Evolutionary conservation across 2,329 filamentous ascomycete genomes (phyloP).

Genomic region (Canariomyces notabilis): DNA sequence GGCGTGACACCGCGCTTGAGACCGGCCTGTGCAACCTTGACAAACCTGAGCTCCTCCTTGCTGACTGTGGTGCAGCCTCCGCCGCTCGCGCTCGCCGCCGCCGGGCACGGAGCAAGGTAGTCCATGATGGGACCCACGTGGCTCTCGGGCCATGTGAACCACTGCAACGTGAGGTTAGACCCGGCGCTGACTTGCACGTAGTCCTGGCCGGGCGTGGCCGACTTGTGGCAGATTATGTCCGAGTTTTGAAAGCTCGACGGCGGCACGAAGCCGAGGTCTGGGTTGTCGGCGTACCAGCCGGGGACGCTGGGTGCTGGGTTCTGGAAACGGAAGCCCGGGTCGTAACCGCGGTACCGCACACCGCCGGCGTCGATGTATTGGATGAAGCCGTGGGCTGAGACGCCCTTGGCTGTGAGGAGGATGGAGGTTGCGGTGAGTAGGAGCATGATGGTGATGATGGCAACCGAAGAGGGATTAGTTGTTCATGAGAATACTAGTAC

Average conservation of each 20-base stretch:
- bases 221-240: conserved; percentile 37
- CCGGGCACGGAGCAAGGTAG: conserved; percentile 34
- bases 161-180: conserved; percentile 34
- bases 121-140: conserved; percentile 37
- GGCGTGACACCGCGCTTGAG: conserved; percentile 22
- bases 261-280: conserved; percentile 40
- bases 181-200: conserved; percentile 33
- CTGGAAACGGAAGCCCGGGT: conserved; percentile 5
- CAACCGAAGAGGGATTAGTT: too few relatives aligned
- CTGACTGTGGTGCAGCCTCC: conserved; percentile 33
- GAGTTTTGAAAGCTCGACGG: conserved; percentile 30
- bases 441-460: not conserved
- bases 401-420: not conserved
- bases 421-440: not conserved
- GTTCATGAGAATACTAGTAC: too few relatives aligned
- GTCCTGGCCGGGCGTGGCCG: conserved; percentile 29
- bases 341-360: not conserved
- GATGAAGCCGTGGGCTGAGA: conserved; percentile 11
- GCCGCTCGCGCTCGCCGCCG: too few relatives aligned
- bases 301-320: not conserved
- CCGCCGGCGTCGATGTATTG: conserved; percentile 1
- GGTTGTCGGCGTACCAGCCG: conserved; percentile 22
- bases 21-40: conserved; percentile 33
- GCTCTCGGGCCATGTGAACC: conserved; percentile 35
- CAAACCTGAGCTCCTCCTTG: conserved; percentile 33